These are phyloP conservation scores for Colletotrichum coccodes DNA, from an alignment of 2,329 filamentous ascomycete genomes.

Conservation along the genomic window DNA sequence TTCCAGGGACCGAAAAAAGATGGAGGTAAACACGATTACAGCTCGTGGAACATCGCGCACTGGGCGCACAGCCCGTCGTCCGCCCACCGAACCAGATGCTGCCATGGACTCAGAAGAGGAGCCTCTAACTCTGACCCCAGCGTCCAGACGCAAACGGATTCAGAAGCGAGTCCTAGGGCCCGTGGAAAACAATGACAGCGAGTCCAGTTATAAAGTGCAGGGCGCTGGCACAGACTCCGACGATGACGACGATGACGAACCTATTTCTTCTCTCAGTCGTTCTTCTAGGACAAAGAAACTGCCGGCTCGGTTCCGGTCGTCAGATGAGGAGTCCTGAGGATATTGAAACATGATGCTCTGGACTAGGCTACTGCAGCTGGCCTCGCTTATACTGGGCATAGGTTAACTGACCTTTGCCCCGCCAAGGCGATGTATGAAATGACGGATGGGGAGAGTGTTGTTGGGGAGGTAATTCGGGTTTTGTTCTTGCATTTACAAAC, in stretches of 20 bases:
- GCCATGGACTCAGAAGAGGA: conserved; percentile 14
- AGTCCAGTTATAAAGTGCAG: conserved; percentile 21
- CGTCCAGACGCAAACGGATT: conserved; percentile 1
- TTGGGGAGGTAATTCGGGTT: conserved; percentile 7
- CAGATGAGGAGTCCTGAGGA: conserved; percentile 19
- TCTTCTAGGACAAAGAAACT: conserved; percentile 19
- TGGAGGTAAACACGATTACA: conserved; percentile 9
- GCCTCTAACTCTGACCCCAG: background rate
- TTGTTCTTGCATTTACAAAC: conserved; percentile 8
- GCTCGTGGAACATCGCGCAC: conserved; percentile 7
- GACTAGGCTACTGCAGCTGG: background rate
- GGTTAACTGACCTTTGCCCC: background rate
- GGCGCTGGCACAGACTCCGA: conserved; percentile 16
- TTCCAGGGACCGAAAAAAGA: background rate
- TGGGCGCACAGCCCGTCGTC: background rate
- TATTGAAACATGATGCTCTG: background rate
- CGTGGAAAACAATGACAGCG: conserved; percentile 23
- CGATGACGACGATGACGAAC: conserved; percentile 19
- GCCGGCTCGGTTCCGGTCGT: conserved; percentile 27
- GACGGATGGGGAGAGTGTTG: background rate
- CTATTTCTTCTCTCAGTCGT: conserved; percentile 7
- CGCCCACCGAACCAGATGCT: background rate
- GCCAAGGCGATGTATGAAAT: background rate
- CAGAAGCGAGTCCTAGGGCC: background rate
- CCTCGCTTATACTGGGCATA: background rate